Base-by-base conservation (phyloP, 176 grass and related monocot genomes). In the Carex littledalei region DNA sequence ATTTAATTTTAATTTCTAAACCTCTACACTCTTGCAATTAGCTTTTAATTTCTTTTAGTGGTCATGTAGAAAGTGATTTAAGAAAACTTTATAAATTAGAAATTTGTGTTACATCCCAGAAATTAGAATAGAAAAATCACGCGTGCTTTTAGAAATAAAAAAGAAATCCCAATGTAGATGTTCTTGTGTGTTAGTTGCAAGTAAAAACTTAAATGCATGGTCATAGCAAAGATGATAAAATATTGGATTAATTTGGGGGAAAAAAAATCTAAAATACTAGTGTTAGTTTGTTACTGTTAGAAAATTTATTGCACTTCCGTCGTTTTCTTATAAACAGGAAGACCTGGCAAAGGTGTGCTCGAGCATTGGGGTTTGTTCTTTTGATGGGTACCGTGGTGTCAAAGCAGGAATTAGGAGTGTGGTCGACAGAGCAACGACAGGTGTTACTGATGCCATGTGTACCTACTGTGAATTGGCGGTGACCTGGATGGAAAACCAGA, bases 401-500 rank as follows among this genome's bases (percentile, higher is more conserved):
- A 91, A 85, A 65, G 43, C 80, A 61, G 62, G 85, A 35, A 88
- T 91, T n/a, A 82, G 85, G 29, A 91, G 86, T 39, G 77, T 91
- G 18, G 76, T 88, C 14, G 81, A 87, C 12, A 66, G 67, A 69
- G 71, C 37, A 39, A 58, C 52, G 24, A 9, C 8, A 55, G 75
- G 83, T 63, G 50, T 84, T 22, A 39, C 8, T 35, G 73, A 87
- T 75, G 77, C 72, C 5, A 87, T 82, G 82, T 91, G 89, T 34
- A 49, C 86, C 15, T 87, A 87, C 32, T 91, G 89, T 54, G 86
- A 91, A 64, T 77, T 91, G 61, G 86, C 86, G 7, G 86, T 91
- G 34, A 59, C 75, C 34, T 91, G 89, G 89, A 91, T 87, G 82
- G 85, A 91, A 77, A 85, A 77, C 76, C 82, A 91, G 53, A 16